Percentiles rank a stretch among this genome's conserved stretches.
Evolutionary conservation across 805 yeast genomes (phyloP).

Genomic region (Suhomyces xylopsoci): DNA sequence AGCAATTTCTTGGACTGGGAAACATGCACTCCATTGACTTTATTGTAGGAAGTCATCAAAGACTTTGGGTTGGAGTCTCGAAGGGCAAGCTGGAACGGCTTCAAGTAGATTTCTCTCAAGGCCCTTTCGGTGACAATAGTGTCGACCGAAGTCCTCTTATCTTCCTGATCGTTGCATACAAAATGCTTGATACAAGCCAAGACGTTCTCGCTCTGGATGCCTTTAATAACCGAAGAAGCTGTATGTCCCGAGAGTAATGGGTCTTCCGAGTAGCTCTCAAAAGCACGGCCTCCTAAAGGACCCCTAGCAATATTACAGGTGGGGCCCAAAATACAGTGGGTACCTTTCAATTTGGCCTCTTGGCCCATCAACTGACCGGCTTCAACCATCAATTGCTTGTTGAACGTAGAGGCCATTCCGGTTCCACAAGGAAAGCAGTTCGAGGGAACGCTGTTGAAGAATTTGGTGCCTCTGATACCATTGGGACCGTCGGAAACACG

Average conservation of each 20-base stretch:
- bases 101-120: slow-evolving; percentile 59
- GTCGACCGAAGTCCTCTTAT: slow-evolving; percentile 48
- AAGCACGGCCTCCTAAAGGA: slow-evolving; percentile 62
- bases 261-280: slow-evolving; percentile 62
- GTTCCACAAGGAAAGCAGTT: slow-evolving; percentile 64
- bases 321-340: slow-evolving; percentile 49
- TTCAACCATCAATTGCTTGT: slow-evolving; percentile 45
- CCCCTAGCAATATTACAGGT: slow-evolving; percentile 50
- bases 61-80: slow-evolving; percentile 50
- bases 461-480: slow-evolving; percentile 58
- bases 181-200: slow-evolving; percentile 61
- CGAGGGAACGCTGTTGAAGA: slow-evolving; percentile 50
- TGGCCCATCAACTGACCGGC: slow-evolving; percentile 53
- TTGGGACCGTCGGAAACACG: slow-evolving; percentile 55
- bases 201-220: slow-evolving; percentile 51
- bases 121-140: slow-evolving; percentile 57
- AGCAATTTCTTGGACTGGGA: slow-evolving; percentile 45
- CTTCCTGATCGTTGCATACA: slow-evolving; percentile 62
- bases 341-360: slow-evolving; percentile 55
- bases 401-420: slow-evolving; percentile 55
- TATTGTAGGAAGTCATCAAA: slow-evolving; percentile 63
- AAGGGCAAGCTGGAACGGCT: slow-evolving; percentile 61
- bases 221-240: slow-evolving; percentile 50
- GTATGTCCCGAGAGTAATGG: slow-evolving; percentile 47
- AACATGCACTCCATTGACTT: slow-evolving; percentile 58